Percentiles rank a stretch among this genome's conserved stretches.
These are phyloP conservation scores for Trichophyton verrucosum DNA, from an alignment of 2,329 filamentous ascomycete species.

Conservation along the genomic window DNA sequence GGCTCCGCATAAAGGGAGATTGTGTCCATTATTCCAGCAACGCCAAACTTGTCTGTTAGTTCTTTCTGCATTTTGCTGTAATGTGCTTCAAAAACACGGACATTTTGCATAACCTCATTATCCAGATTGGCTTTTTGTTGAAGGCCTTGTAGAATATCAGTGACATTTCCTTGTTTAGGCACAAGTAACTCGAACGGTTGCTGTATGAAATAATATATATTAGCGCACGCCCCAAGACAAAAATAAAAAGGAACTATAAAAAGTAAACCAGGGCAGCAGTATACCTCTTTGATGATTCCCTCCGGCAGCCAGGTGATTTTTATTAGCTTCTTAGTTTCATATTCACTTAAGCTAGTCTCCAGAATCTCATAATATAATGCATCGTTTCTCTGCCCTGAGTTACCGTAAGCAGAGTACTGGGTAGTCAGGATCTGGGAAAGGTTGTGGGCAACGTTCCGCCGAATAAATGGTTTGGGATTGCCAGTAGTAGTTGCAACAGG, in stretches of 20 bases:
- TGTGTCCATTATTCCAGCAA: slow-evolving; percentile 79
- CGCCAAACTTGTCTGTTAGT: slow-evolving; percentile 54
- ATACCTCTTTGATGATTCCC: slow-evolving; percentile 78
- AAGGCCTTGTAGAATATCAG: slow-evolving; percentile 63
- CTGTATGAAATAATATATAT: slow-evolving; percentile 28
- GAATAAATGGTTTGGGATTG: slow-evolving; percentile 65
- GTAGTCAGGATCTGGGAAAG: slow-evolving; percentile 67
- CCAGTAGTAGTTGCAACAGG: slow-evolving; percentile 67
- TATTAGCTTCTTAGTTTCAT: slow-evolving; percentile 82
- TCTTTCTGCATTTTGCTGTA: slow-evolving; percentile 74
- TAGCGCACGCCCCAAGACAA: neutral
- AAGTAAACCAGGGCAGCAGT: slow-evolving; percentile 25
- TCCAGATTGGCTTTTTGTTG: slow-evolving; percentile 69
- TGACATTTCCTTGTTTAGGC: slow-evolving; percentile 68
- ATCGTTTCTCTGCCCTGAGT: slow-evolving; percentile 57
- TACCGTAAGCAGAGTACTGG: slow-evolving; percentile 58
- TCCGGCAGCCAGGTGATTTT: slow-evolving; percentile 78
- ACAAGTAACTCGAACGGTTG: slow-evolving; percentile 74
- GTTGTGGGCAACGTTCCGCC: slow-evolving; percentile 58
- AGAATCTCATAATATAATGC: slow-evolving; percentile 83
- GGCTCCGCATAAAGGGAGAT: slow-evolving; percentile 68
- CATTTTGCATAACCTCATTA: slow-evolving; percentile 59
- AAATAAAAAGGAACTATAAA: neutral
- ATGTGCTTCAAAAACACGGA: slow-evolving; percentile 74
- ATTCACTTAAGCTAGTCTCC: slow-evolving; percentile 84